phyloP scores from a whole-genome alignment of 2,329 filamentous ascomycete species.

The Clarireedia paspali region DNA sequence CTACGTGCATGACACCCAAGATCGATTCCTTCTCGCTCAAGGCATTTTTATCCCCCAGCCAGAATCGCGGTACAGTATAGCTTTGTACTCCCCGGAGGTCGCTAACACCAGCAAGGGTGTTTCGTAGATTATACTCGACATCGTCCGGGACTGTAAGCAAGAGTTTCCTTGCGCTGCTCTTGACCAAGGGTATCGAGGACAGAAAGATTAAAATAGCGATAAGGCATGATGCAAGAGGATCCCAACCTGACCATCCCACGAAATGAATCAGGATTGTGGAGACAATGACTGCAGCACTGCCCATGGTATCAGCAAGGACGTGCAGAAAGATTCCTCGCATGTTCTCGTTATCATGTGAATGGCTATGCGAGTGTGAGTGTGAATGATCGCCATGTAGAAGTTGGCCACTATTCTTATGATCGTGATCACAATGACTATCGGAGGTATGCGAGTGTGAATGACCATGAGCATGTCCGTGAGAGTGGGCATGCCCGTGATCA shows the following conservation, averaged over 20 bases:
- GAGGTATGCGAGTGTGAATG: slow-evolving; percentile 26
- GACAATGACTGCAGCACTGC: slow-evolving; percentile 87
- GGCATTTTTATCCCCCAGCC: slow-evolving; percentile 65
- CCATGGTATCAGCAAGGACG: slow-evolving; percentile 88
- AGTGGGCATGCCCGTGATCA: slow-evolving; percentile 21
- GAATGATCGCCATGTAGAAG: slow-evolving; percentile 1
- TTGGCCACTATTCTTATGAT: slow-evolving; percentile 12
- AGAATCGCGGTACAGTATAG: slow-evolving; percentile 85
- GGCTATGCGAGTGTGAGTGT: slow-evolving; percentile 14
- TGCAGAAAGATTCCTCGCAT: slow-evolving; percentile 98
- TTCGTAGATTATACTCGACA: slow-evolving; percentile 80
- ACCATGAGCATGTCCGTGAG: slow-evolving; percentile 30
- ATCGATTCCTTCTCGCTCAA: slow-evolving; percentile 43
- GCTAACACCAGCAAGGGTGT: slow-evolving; percentile 75
- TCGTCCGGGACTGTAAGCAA: slow-evolving; percentile 79
- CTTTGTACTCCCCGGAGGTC: slow-evolving; percentile 76
- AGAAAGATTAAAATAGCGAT: slow-evolving; percentile 90
- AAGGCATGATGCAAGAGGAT: slow-evolving; percentile 86
- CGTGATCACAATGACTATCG: slow-evolving; percentile 25
- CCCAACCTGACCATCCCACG: slow-evolving; percentile 87
- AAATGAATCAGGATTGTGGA: slow-evolving; percentile 84
- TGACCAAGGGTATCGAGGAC: slow-evolving; percentile 84
- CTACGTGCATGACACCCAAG: slow-evolving; percentile 79
- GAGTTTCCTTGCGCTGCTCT: slow-evolving; percentile 73
- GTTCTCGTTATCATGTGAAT: slow-evolving; percentile 72